Evolutionary conservation across 129 eudicot species (phyloP), one percentile per base, ranked within the genome.

Genomic region (Flaveria brownii): DNA sequence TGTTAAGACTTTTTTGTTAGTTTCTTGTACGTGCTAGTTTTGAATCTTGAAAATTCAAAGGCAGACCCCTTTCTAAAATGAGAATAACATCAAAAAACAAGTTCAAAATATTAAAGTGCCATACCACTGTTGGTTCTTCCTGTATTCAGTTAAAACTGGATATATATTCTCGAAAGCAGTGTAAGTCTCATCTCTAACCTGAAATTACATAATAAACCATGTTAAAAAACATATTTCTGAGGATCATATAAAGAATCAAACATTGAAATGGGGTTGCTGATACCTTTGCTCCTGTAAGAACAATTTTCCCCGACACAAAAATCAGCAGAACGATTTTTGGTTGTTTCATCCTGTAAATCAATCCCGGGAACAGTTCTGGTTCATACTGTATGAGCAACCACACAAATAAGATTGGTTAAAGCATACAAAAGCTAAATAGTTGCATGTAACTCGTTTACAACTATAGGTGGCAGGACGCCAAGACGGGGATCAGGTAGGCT

Each of bases 201-300:
- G 87, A 74, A 72, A 49, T 59, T 39, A 20, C 55, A 33, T 2
- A 15, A 45, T 28, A 55, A 84, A 60, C 16, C 25, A 23, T 28
- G 14, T 43, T 56, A 30, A 30, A 45, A 42, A 52, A 23, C 65
- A 0, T 16, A 26, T 22, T 41, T 73, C 9, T 30, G 3, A 12
- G 0, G 8, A 39, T 3, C 15, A 18, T 9, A 39, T 39, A 20
- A 1, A 3, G 6, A 54, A 25, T 30, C 9, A 62, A 70, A 47
- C 26, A 56, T 28, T 9, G 22, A 72, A 14, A 56, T 9, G 49
- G 72, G 68, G 28, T 17, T 5, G 66, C 43, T 71, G 16, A 54
- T 69, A 92, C 98, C 98, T 92, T 92, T 0, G 98, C 98, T 69
- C 98, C 96, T 4, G 96, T 92, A 13, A 92, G 86, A 26, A 92